Conservation (phyloP, 2,329 filamentous ascomycete species). For the Polychaeton citri region DNA sequence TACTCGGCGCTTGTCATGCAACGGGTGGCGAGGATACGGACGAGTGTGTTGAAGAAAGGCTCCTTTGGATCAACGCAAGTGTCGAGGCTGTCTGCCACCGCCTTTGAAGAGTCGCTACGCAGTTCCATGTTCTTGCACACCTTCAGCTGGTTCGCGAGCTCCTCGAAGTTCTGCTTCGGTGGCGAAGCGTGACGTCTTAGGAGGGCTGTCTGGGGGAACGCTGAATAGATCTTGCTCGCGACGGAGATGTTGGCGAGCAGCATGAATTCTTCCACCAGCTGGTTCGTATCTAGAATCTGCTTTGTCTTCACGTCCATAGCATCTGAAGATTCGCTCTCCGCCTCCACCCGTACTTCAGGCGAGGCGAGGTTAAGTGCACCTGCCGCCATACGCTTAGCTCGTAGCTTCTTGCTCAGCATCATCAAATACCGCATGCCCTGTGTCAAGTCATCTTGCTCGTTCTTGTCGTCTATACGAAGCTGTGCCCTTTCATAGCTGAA, state of each 20-base stretch:
- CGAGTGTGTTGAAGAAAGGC: constrained; percentile 96
- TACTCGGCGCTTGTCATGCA: constrained; percentile 99
- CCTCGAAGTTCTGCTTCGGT: constrained; percentile 92
- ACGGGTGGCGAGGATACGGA: constrained; percentile 91
- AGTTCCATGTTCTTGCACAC: constrained; percentile 74
- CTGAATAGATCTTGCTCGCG: constrained; percentile 74
- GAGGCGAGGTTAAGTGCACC: constrained; percentile 90
- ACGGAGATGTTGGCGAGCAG: constrained; percentile 94
- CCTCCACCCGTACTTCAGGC: constrained; percentile 93
- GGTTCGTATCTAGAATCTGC: constrained; percentile 86
- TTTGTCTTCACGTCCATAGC: constrained; percentile 96
- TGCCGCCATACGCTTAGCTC: constrained; percentile 90
- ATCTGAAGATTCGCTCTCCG: constrained; percentile 89
- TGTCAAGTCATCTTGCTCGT: constrained; percentile 80
- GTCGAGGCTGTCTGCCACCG: constrained; percentile 88
- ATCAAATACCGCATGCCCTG: constrained; percentile 77
- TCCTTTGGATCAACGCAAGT: constrained; percentile 64
- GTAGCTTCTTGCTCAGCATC: constrained; percentile 80
- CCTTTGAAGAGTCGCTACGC: constrained; percentile 72
- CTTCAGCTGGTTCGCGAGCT: constrained; percentile 78
- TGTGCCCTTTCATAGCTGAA: constrained; percentile 98
- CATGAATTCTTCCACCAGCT: constrained; percentile 98
- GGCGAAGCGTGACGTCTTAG: constrained; percentile 84
- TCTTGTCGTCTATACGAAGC: constrained; percentile 77
- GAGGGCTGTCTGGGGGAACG: constrained; percentile 90